phyloP scores from a whole-genome alignment of 768 basidiomycete species.

The Kwoniella botswanensis region DNA sequence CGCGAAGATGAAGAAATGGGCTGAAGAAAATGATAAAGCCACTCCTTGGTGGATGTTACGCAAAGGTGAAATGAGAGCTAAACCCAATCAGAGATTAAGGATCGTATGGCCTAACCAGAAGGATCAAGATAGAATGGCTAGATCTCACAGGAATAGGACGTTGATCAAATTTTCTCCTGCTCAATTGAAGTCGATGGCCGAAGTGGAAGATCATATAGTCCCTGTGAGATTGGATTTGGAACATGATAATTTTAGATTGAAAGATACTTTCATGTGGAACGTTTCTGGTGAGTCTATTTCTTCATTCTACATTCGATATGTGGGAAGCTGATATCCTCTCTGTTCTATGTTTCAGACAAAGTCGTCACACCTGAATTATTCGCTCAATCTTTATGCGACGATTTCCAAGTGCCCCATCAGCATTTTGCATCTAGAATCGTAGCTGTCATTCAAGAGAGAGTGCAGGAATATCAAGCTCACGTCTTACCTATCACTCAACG shows the following conservation, averaged over 20 bases:
- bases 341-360: conserved; percentile 66
- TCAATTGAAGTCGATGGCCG: conserved; percentile 57
- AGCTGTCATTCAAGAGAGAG: conserved; percentile 73
- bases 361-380: conserved; percentile 87
- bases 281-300: conserved; percentile 72
- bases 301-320: not conserved
- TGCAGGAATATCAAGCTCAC: conserved; percentile 63
- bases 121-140: conserved; percentile 60
- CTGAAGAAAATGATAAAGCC: conserved; percentile 70
- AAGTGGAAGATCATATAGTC: conserved; percentile 73
- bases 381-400: conserved; percentile 87
- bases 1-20: conserved; percentile 62
- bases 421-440: conserved; percentile 73
- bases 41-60: conserved; percentile 60
- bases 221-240: conserved; percentile 97
- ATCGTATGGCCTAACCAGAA: conserved; percentile 64
- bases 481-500: conserved; percentile 43
- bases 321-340: not conserved
- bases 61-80: conserved; percentile 58
- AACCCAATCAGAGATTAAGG: conserved; percentile 61
- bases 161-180: conserved; percentile 65
- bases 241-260: conserved; percentile 88
- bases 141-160: conserved; percentile 62
- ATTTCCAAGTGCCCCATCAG: conserved; percentile 74
- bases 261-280: conserved; percentile 98